Conservation (phyloP, 257 asterid species). For the Solanum chaucha region DNA sequence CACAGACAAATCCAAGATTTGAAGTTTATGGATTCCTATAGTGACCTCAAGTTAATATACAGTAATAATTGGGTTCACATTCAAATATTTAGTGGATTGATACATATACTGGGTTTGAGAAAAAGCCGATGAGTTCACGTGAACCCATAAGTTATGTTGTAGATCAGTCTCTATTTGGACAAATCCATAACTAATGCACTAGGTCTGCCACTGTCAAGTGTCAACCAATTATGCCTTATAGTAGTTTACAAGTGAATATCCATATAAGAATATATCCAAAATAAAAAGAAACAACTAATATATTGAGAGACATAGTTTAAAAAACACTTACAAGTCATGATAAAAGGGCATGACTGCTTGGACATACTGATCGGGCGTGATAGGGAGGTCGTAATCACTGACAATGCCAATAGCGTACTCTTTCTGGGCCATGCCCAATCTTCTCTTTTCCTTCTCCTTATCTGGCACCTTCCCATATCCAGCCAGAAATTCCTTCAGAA, state of each 20-base stretch:
- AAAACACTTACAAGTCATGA: slow-evolving; percentile 50
- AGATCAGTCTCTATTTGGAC: not conserved
- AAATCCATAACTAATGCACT: not conserved
- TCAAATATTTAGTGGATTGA: not conserved
- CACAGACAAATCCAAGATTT: not conserved
- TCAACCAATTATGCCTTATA: not conserved
- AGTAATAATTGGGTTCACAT: not conserved
- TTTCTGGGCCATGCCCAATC: slow-evolving; percentile 49
- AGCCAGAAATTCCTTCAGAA: slow-evolving; percentile 51
- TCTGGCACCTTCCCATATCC: slow-evolving; percentile 63
- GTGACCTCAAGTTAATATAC: not conserved
- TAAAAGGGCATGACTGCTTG: slow-evolving; percentile 57
- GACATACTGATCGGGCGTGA: slow-evolving; percentile 53
- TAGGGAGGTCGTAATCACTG: slow-evolving; percentile 63
- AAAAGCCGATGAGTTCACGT: not conserved
- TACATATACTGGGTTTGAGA: not conserved
- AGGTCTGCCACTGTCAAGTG: not conserved
- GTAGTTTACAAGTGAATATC: not conserved
- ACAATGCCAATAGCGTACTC: slow-evolving; percentile 40
- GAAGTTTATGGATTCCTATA: not conserved
- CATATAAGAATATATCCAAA: not conserved
- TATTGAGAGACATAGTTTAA: not conserved
- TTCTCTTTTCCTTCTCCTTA: slow-evolving; percentile 60
- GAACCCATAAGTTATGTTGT: not conserved
- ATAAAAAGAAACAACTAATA: not conserved